Evolutionary conservation across 352 stramenopile genomes (phyloP), one percentile per base, ranked within the genome.

Genomic region (Globisporangium lucens): DNA sequence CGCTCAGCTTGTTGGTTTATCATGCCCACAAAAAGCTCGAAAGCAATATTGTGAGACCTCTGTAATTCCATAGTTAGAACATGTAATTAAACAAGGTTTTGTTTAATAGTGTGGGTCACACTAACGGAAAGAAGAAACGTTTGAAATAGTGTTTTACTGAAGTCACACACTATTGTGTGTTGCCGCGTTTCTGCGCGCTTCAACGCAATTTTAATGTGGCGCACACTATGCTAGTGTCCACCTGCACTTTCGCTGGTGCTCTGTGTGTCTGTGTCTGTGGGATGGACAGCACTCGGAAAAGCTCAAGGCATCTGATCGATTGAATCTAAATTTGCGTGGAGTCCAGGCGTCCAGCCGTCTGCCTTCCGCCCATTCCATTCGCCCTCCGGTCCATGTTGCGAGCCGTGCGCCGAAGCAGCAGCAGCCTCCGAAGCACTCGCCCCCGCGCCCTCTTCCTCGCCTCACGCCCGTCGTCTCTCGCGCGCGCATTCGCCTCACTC

Each of bases 321-420:
- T 12, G 24, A 30, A 33, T 47, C n/a, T 47, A 13, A 47, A 22
- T 51, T 51, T 51, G 43, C 43, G 22, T 56, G 51, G 51, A 56
- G 49, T 56, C 10, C 49, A 56, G 49, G 49, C 24, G 24, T 56
- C 51, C 51, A 56, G 51, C 51, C 51, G 24, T 35, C 51, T 56
- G 22, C 49, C 51, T 56, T 15, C 51, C 51, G 22, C 22, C 43
- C 51, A 56, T n/a, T 55, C 41, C 17, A 53, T n/a, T 7, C 8
- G 22, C 22, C 35, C 35, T 36, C 41, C 38, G 22, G 53, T 63
- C 53, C n/a, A 68, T 68, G 63, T 58, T 68, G 63, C 53, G 63
- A 53, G 38, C 55, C 12, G 17, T 29, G 51, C 51, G 51, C 51
- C 51, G 51, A 56, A 56, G 51, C 27, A 61, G 36, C 53, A 43